Conservation (phyloP, 225 moss, liverwort and hornwort genomes). For the Climacium dendroides region DNA sequence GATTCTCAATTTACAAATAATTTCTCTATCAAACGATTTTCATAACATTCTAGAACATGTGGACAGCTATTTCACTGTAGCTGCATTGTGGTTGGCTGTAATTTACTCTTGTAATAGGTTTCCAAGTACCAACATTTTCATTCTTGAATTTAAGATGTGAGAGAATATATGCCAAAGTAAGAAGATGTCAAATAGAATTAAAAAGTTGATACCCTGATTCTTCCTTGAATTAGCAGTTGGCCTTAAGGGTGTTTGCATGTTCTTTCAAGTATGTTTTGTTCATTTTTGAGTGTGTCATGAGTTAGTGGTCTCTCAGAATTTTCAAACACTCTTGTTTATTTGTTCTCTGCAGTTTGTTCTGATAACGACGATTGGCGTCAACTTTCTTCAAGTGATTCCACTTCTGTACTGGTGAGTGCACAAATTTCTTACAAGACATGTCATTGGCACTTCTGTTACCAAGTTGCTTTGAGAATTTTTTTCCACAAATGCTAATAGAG, state of each 20-base stretch:
- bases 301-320: background rate
- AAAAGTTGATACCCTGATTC: background rate
- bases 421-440: background rate
- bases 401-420: slow-evolving; percentile 68
- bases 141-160: background rate
- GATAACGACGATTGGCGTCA: slow-evolving; percentile 72
- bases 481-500: background rate
- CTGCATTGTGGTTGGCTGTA: background rate
- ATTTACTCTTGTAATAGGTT: background rate
- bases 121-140: background rate
- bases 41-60: background rate
- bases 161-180: background rate
- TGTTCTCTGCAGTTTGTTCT: slow-evolving; percentile 57
- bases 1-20: background rate
- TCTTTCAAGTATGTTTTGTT: background rate
- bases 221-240: background rate
- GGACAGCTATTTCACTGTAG: background rate
- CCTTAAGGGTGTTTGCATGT: background rate
- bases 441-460: background rate
- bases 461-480: background rate
- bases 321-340: background rate
- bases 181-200: too few species aligned
- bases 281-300: background rate
- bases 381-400: slow-evolving; percentile 68
- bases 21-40: background rate